Conservation (phyloP, 371 early-diverging fungal species). For the Haplosporangium sp. region DNA sequence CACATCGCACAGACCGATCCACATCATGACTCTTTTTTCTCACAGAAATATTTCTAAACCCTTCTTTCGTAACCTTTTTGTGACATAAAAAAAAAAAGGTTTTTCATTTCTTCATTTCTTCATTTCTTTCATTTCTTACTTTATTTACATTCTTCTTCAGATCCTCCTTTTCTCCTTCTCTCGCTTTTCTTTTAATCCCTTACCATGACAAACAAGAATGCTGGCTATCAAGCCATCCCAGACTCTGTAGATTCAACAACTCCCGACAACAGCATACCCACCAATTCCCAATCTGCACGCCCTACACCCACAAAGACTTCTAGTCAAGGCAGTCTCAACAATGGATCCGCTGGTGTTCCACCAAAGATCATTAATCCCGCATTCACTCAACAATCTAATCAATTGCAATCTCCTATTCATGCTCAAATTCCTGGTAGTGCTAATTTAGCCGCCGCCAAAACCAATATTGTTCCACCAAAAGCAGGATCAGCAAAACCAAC, state of each 20-base stretch:
- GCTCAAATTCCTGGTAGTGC: slow-evolving; percentile 39
- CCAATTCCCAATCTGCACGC: slow-evolving; percentile 4
- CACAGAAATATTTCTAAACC: too few relatives aligned
- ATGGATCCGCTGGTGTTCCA: slow-evolving; percentile 48
- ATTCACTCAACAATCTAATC: slow-evolving; percentile 35
- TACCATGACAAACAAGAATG: slow-evolving; percentile 32
- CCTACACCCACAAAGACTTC: slow-evolving; percentile 27
- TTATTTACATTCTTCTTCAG: background rate
- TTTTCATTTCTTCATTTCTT: background rate
- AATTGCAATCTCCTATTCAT: slow-evolving; percentile 46
- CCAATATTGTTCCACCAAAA: slow-evolving; percentile 19
- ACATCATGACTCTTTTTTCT: too few relatives aligned
- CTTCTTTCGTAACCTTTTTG: too few relatives aligned
- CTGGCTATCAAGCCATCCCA: slow-evolving; percentile 29
- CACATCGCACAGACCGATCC: too few relatives aligned
- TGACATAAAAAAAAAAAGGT: background rate
- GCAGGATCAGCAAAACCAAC: slow-evolving; percentile 12
- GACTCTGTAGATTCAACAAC: slow-evolving; percentile 15
- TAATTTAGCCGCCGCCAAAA: slow-evolving; percentile 27
- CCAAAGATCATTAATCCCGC: slow-evolving; percentile 57
- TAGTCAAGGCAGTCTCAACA: slow-evolving; percentile 23
- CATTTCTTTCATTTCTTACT: background rate
- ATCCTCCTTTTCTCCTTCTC: background rate
- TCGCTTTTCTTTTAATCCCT: background rate
- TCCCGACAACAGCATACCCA: background rate